Conservation (phyloP, 192 early-diverging fungal genomes). For the Backusella australiensis region DNA sequence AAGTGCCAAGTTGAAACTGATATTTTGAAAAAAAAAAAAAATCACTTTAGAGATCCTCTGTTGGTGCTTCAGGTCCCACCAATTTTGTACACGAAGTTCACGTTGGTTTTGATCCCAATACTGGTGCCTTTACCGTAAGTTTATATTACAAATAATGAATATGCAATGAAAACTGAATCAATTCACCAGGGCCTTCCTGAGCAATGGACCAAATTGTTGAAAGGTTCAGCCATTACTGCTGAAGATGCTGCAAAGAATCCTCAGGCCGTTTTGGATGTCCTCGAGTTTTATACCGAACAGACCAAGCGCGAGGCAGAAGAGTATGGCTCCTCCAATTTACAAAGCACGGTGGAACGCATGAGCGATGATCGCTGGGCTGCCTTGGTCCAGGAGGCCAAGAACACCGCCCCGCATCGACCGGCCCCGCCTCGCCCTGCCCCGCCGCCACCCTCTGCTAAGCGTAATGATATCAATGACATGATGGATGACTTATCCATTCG, state of each 20-base stretch:
- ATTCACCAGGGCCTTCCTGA: conserved; percentile 81
- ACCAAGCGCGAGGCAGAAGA: conserved; percentile 55
- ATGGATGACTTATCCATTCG: conserved; percentile 34
- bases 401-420: background rate
- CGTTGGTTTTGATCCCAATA: conserved; percentile 65
- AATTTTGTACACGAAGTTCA: conserved; percentile 89
- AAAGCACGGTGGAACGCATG: conserved; percentile 30
- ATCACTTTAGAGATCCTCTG: conserved; percentile 60
- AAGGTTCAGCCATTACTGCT: conserved; percentile 92
- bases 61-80: conserved; percentile 80
- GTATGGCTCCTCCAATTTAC: conserved; percentile 44
- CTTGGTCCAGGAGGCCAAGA: conserved; percentile 47
- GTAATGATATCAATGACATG: conserved; percentile 27
- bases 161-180: background rate
- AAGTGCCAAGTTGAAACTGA: background rate
- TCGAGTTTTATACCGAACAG: conserved; percentile 97
- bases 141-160: background rate
- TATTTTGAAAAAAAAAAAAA: background rate
- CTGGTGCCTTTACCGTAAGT: conserved; percentile 58
- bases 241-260: conserved; percentile 98
- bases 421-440: conserved; percentile 28
- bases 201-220: conserved; percentile 93
- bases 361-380: conserved; percentile 60
- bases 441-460: conserved; percentile 19
- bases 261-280: conserved; percentile 95